Evolutionary conservation across 176 grass and related monocot genomes (phyloP), one percentile per base, ranked within the genome.

Genomic region (Melocanna baccifera): DNA sequence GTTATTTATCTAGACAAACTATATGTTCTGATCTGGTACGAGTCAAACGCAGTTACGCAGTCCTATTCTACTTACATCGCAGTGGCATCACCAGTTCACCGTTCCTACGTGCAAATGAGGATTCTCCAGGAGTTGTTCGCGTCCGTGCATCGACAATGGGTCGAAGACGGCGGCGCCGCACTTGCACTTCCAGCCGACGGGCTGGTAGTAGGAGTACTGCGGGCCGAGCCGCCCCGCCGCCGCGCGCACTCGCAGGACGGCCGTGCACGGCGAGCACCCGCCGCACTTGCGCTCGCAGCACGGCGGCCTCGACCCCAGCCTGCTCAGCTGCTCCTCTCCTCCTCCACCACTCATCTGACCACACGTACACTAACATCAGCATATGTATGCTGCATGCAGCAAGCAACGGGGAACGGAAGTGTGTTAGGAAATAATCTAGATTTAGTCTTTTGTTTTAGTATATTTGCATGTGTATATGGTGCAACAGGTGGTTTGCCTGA

Each of bases 111-210:
- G 58, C 23, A 62, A 28, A 14, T 14, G 59, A 29, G 25, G 26
- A 15, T 30, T 29, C 25, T 62, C 26, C 59, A 2, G 26, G 25
- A 29, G 12, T 62, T 7, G 26, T 15, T 1, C 7, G 48, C 16
- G 52, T 55, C 16, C 52, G 22, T 58, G 55, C 22, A 10, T 22
- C 19, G 52, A 55, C 62, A 76, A 92, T 46, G 92, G 90, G 41
- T 90, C 77, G 69, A 88, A 91, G 74, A 93, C 61, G 71, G 91
- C 26, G 29, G 81, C 83, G 73, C 93, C 90, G 84, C 90, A 92
- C 72, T 71, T 85, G 88, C 93, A 91, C 84, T 87, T 92, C 90
- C 93, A 95, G 18, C 93, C 80, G 69, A 92, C 83, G 63, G 93
- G 88, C 88, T 89, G 90, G 88, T 95, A 90, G 70, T 92, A 74